Evolutionary conservation across 495 filamentous ascomycete species (phyloP).

Genomic region (Pyrenopolyporus hunteri): DNA sequence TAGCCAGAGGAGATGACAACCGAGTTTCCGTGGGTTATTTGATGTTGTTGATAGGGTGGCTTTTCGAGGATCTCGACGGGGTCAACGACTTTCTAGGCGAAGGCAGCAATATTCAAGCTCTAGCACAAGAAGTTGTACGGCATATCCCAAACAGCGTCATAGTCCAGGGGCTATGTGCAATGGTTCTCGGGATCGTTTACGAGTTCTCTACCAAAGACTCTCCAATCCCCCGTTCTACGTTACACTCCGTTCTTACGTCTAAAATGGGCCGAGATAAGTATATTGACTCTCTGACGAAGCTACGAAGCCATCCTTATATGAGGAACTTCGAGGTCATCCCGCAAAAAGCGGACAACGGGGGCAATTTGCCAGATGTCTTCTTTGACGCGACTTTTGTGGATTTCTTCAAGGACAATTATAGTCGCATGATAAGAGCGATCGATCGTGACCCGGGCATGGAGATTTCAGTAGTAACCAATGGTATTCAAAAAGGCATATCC

Average conservation of each 20-base stretch:
- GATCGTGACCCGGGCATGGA: slow-evolving; percentile 91
- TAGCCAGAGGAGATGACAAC: slow-evolving; percentile 79
- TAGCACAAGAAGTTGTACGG: slow-evolving; percentile 66
- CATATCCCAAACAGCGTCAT: slow-evolving; percentile 70
- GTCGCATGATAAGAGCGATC: slow-evolving; percentile 81
- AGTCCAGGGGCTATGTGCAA: slow-evolving; percentile 80
- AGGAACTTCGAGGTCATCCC: slow-evolving; percentile 90
- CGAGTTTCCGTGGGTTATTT: slow-evolving; percentile 84
- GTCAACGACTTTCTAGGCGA: slow-evolving; percentile 96
- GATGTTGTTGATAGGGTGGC: slow-evolving; percentile 90
- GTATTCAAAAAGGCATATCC: slow-evolving; percentile 81
- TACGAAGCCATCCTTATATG: slow-evolving; percentile 81
- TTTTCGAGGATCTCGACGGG: slow-evolving; percentile 89
- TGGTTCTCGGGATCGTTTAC: slow-evolving; percentile 86
- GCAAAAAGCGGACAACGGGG: slow-evolving; percentile 64
- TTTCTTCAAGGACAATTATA: slow-evolving; percentile 95
- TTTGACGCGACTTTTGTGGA: slow-evolving; percentile 89
- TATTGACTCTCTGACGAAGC: slow-evolving; percentile 78
- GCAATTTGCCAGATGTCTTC: slow-evolving; percentile 76
- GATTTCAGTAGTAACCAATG: slow-evolving; percentile 76
- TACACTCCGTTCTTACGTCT: slow-evolving; percentile 80
- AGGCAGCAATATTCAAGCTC: slow-evolving; percentile 85
- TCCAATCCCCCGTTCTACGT: slow-evolving; percentile 79
- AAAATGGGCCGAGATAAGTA: slow-evolving; percentile 88
- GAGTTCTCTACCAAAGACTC: slow-evolving; percentile 98